Percentiles rank a stretch among this genome's conserved stretches.
Conservation (phyloP, 78 protist genomes). For the Fonticula alba region DNA sequence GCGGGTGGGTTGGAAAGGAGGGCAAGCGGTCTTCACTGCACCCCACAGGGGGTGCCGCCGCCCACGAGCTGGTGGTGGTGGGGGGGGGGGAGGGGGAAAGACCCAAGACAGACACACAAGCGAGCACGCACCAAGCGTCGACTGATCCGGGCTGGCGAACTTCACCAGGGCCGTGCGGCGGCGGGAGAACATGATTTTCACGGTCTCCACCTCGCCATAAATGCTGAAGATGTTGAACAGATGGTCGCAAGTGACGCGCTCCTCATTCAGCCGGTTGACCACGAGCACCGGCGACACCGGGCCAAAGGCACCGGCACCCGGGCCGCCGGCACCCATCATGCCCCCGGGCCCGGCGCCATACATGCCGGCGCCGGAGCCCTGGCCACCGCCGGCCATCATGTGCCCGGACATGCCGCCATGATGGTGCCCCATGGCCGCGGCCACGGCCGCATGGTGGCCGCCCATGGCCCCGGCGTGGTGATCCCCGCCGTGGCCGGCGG, state of each 20-base stretch:
- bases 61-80: too few species aligned
- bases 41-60: not conserved
- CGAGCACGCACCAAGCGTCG: conserved; percentile 15
- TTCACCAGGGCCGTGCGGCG: conserved; percentile 56
- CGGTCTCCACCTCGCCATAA: conserved; percentile 54
- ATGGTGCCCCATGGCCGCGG: too few species aligned
- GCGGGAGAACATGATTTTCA: conserved; percentile 50
- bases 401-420: too few species aligned
- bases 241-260: conserved; percentile 28
- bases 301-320: not conserved
- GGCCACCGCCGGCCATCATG: too few species aligned
- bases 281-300: not conserved
- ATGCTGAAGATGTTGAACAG: conserved; percentile 52
- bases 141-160: conserved; percentile 27
- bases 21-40: not conserved
- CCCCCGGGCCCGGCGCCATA: too few species aligned
- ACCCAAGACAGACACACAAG: not conserved
- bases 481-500: not conserved
- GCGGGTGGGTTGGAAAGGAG: conserved; percentile 2
- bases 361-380: too few species aligned
- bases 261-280: not conserved
- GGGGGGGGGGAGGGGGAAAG: too few species aligned
- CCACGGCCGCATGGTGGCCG: not conserved
- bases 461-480: not conserved
- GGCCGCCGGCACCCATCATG: not conserved